Conservation (phyloP, 108 stramenopile species). For the Bacterosira constricta region DNA sequence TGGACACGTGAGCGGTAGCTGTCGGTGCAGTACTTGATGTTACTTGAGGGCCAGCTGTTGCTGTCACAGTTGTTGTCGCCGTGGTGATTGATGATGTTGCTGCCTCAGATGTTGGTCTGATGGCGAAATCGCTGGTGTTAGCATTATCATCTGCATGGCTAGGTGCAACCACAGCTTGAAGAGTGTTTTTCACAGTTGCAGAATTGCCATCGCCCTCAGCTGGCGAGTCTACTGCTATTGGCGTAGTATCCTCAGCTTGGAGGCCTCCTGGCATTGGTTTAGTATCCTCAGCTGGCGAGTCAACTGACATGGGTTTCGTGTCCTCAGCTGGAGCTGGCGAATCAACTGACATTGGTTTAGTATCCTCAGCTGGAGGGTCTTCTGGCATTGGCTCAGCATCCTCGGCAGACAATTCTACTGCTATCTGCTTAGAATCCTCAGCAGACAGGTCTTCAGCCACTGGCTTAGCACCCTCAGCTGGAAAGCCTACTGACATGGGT, state of each 20-base stretch:
- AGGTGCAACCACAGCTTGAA: no score
- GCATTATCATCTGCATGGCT: background rate
- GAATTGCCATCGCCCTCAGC: no score
- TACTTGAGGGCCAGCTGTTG: no score
- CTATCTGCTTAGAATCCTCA: no score
- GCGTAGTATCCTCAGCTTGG: background rate
- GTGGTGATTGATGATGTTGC: background rate
- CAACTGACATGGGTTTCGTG: background rate
- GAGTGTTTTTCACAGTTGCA: no score
- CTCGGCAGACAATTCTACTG: no score
- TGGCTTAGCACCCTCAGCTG: background rate
- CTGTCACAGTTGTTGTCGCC: background rate
- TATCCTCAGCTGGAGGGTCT: no score
- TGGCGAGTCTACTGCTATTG: background rate
- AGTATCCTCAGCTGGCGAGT: no score
- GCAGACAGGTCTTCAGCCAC: background rate
- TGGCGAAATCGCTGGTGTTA: background rate
- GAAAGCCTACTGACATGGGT: no score
- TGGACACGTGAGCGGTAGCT: background rate
- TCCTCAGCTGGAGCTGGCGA: background rate
- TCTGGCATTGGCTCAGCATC: no score
- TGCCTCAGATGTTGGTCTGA: background rate
- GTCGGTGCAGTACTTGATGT: no score
- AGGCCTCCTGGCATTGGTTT: background rate
- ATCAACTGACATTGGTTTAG: background rate